Percentiles rank a stretch among this genome's conserved stretches.
These are phyloP conservation scores for Hanseniaspora valbyensis DNA, from an alignment of 805 yeast species.

Conservation along the genomic window DNA sequence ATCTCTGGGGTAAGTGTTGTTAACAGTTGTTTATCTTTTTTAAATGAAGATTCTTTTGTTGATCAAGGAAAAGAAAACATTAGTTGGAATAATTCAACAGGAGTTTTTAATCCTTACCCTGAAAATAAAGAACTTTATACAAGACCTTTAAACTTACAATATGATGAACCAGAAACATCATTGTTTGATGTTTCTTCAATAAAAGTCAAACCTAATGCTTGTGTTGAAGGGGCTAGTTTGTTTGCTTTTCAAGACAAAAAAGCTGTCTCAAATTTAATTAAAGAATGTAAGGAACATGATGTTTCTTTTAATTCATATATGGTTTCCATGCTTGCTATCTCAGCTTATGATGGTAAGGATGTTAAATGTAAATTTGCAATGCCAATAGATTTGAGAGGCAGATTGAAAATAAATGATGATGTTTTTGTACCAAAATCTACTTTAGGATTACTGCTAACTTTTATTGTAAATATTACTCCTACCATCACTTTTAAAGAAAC, in stretches of 20 bases:
- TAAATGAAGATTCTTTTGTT: neutral
- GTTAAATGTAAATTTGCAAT: neutral
- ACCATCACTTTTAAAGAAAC: neutral
- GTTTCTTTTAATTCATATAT: neutral
- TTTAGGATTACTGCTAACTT: conserved; percentile 4
- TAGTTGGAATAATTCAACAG: neutral
- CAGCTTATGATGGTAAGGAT: neutral
- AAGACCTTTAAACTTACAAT: neutral
- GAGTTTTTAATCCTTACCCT: neutral
- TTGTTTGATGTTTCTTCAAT: neutral
- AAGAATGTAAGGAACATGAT: neutral
- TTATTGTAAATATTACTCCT: neutral
- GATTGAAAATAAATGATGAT: neutral
- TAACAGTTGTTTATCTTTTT: neutral
- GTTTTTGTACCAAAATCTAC: neutral
- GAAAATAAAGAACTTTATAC: neutral
- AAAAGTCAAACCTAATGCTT: neutral
- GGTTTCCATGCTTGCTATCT: neutral
- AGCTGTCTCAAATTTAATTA: neutral
- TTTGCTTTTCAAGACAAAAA: neutral
- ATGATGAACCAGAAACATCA: neutral
- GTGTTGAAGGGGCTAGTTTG: neutral
- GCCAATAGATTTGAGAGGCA: conserved; percentile 11
- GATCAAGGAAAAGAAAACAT: neutral
- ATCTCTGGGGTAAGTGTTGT: conserved; percentile 9